Conservation (phyloP, 2,329 filamentous ascomycete species). For the Sarocladium kiliense region DNA sequence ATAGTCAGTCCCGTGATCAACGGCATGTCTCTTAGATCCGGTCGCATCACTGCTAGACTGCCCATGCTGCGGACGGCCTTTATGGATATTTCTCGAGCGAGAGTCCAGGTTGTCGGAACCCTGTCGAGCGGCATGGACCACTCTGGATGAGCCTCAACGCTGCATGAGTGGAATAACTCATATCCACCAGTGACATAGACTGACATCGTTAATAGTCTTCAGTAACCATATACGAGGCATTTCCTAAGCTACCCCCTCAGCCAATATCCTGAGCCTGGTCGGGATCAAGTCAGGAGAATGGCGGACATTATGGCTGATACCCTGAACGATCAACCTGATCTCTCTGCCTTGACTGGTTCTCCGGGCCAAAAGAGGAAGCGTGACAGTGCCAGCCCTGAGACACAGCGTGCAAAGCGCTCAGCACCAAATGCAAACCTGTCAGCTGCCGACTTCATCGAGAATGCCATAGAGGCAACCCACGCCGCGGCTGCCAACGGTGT, state of each 20-base stretch:
- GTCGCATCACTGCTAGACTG: no score
- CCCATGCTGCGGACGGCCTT: no score
- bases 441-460: conserved; percentile 49
- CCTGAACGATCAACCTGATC: conserved; percentile 43
- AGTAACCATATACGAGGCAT: no score
- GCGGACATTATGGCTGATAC: conserved; percentile 40
- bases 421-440: conserved; percentile 41
- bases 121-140: background rate
- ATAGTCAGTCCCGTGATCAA: background rate
- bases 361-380: conserved; percentile 53
- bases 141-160: background rate
- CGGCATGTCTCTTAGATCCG: background rate
- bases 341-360: conserved; percentile 34
- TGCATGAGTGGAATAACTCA: background rate
- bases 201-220: background rate
- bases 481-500: conserved; percentile 34
- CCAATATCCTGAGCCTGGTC: no score
- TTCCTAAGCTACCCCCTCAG: no score
- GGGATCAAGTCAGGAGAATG: background rate
- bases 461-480: conserved; percentile 40
- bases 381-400: conserved; percentile 43
- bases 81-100: no score
- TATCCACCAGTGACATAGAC: background rate
- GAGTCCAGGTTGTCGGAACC: background rate
- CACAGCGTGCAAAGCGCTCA: conserved; percentile 45